Evolutionary conservation across 345 rosid species (phyloP), one percentile per base, ranked within the genome.

Genomic region (Arabidopsis suecica): DNA sequence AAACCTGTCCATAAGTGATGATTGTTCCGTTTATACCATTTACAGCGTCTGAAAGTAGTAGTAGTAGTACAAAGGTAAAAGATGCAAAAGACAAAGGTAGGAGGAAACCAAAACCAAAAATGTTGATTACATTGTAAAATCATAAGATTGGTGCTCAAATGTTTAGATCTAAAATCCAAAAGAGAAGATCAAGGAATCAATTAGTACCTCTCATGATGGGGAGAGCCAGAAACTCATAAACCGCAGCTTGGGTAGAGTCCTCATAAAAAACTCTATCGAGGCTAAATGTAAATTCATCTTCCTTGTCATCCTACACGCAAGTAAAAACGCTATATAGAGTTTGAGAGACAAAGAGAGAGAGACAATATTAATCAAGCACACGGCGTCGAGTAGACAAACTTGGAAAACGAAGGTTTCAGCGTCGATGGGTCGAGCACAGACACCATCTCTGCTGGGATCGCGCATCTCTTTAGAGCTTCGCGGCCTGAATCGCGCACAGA

Each of bases 1-100:
- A 81, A 56, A 87, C 98, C 96, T 93, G 98, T 66, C 98, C 96
- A 22, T 89, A 88, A 33, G 93, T 86, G 70, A 93, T 93, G 78
- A 93, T 85, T 6, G 93, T 87, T 37, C 98, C 98, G 69, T 91
- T 93, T 16, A 81, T 80, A 38, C 75, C 96, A 59, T 84, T 87
- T 18, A 89, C 61, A 54, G 87, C 91, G 82, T 87, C 92, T 91
- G 87, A 56, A 38, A 18, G 69, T 14, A 71, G 23, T 44, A 1
- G 23, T 7, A 73, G 18, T 16, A 16, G 18, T 7, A 32, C 1
- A 64, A 53, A 64, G 68, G 50, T 73, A 41, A 66, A 41, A 66
- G 68, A 53, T 34, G 65, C 36, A 23, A 10, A 53, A 34, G 51
- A 18, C 45, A 18, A 48, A 58, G 70, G 55, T n/a, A 72, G 47